These are phyloP conservation scores for Curvularia spicifera DNA, from an alignment of 2,329 filamentous ascomycete genomes.

Conservation along the genomic window DNA sequence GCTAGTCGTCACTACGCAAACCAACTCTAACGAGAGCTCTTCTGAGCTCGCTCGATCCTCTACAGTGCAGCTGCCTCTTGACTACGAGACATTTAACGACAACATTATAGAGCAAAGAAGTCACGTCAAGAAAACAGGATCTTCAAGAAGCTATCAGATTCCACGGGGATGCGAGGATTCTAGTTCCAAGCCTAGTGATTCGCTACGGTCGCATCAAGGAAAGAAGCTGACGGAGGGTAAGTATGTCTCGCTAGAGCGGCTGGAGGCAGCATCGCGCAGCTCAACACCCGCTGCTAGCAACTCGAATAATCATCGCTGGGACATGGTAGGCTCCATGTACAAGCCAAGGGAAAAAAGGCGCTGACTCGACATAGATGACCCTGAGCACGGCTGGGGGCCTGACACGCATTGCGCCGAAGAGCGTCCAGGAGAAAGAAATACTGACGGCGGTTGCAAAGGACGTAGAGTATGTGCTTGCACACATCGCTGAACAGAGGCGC, in stretches of 20 bases:
- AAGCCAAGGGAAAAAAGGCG: neutral
- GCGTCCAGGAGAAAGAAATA: conserved; percentile 19
- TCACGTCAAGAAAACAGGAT: conserved; percentile 21
- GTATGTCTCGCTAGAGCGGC: conserved; percentile 68
- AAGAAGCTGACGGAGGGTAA: conserved; percentile 62
- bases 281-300: neutral
- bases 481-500: conserved; percentile 21
- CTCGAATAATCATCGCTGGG: conserved; percentile 62
- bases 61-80: conserved; percentile 58
- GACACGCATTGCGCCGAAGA: conserved; percentile 60
- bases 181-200: conserved; percentile 13
- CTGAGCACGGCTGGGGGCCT: conserved; percentile 71
- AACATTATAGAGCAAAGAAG: conserved; percentile 22
- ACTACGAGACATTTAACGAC: conserved; percentile 54
- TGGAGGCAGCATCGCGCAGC: conserved; percentile 16
- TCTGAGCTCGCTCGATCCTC: conserved; percentile 59
- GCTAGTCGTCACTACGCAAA: conserved; percentile 62
- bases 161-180: conserved; percentile 3
- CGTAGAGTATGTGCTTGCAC: conserved; percentile 26
- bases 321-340: conserved; percentile 59
- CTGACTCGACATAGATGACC: conserved; percentile 69
- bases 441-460: conserved; percentile 27
- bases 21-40: conserved; percentile 21
- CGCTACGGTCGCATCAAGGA: conserved; percentile 47
- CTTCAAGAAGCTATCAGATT: conserved; percentile 13